Conservation (phyloP, 768 basidiomycete genomes). For the Kondoa subrosea region DNA sequence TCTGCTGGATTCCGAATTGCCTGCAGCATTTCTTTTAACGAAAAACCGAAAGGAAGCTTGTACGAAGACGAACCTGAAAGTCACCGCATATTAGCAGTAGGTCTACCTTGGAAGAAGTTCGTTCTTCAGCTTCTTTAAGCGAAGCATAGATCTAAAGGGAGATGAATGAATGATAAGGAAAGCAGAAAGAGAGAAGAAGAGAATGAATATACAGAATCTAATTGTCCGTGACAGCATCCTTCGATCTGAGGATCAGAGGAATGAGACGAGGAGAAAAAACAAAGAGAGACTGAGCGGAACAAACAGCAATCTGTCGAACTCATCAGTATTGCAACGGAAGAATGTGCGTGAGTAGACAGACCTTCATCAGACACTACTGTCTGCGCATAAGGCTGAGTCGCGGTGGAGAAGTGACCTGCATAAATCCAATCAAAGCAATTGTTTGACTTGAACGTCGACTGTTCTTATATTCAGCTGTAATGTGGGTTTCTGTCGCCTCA, state of each 20-base stretch:
- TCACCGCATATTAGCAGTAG: conserved; percentile 86
- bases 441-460: too few species aligned
- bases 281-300: too few species aligned
- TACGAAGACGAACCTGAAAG: conserved; percentile 39
- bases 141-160: conserved; percentile 50
- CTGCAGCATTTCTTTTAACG: conserved; percentile 34
- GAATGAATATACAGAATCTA: conserved; percentile 37
- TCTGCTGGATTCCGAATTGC: conserved; percentile 73
- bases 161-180: neutral
- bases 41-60: neutral
- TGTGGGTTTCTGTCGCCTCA: too few species aligned
- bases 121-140: conserved; percentile 46
- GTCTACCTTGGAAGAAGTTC: conserved; percentile 54
- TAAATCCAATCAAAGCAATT: too few species aligned
- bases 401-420: too few species aligned
- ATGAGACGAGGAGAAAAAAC: neutral
- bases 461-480: too few species aligned
- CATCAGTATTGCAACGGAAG: too few species aligned
- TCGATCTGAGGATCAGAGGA: conserved; percentile 62
- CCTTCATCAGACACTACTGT: too few species aligned
- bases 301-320: too few species aligned
- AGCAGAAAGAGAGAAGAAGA: neutral
- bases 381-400: too few species aligned
- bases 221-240: conserved; percentile 86
- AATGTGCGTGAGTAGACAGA: too few species aligned